Conservation (phyloP, 805 yeast species). For the Candida sphagnicola region DNA sequence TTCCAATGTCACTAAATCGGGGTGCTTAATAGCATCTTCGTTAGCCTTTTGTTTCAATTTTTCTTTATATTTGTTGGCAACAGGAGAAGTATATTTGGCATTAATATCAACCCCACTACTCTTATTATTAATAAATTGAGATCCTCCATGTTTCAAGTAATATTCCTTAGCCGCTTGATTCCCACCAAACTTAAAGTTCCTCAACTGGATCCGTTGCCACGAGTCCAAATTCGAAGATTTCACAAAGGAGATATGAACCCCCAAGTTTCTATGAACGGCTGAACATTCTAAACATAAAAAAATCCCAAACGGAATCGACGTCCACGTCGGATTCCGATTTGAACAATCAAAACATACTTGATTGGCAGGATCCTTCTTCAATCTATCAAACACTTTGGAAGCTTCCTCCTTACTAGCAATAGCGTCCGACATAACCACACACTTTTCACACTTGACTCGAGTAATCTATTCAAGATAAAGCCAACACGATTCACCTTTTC, state of each 20-base stretch:
- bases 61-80: constrained; percentile 77
- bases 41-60: constrained; percentile 68
- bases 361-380: constrained; percentile 68
- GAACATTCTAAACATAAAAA: constrained; percentile 92
- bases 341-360: constrained; percentile 91
- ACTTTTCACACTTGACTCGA: too few species aligned
- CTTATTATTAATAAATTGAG: constrained; percentile 53
- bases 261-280: constrained; percentile 91
- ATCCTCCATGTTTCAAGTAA: constrained; percentile 81
- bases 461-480: too few species aligned
- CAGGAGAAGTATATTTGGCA: constrained; percentile 74
- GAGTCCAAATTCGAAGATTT: constrained; percentile 88
- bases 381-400: constrained; percentile 56
- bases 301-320: constrained; percentile 94
- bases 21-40: constrained; percentile 65
- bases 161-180: constrained; percentile 82
- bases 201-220: constrained; percentile 87
- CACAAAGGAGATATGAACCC: constrained; percentile 94
- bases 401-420: constrained; percentile 70
- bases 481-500: too few species aligned
- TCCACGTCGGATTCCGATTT: constrained; percentile 96
- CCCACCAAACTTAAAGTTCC: constrained; percentile 93
- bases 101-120: constrained; percentile 48
- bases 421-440: constrained; percentile 35
- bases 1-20: constrained; percentile 69